phyloP scores from a whole-genome alignment of 179 eudicot species.

The Pouteria campechiana region DNA sequence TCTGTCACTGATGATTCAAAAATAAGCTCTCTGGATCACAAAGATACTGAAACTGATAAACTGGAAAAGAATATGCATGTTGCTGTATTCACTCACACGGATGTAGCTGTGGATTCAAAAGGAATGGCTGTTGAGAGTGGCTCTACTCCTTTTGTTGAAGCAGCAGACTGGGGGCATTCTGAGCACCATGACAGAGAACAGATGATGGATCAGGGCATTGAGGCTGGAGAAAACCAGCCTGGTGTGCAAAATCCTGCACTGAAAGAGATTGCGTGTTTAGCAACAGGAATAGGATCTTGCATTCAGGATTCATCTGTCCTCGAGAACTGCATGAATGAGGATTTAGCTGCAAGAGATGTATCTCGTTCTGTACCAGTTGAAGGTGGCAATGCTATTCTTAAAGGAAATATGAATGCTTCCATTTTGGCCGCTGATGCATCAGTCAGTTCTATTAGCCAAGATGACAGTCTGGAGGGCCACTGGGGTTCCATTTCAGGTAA shows the following conservation, averaged over 20 bases:
- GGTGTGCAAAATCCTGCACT: neutral
- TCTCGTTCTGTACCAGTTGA: constrained; percentile 11
- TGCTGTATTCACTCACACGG: constrained; percentile 1
- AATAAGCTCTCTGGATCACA: constrained; percentile 1
- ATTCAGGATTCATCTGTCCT: constrained; percentile 11
- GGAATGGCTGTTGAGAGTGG: neutral
- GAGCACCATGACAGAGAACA: neutral
- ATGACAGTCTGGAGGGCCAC: constrained; percentile 53
- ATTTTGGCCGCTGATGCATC: constrained; percentile 19
- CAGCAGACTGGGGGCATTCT: neutral
- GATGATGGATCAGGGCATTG: neutral
- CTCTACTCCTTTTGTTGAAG: neutral
- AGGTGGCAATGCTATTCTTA: constrained; percentile 14
- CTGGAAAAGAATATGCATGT: neutral
- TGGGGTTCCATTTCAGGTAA: constrained; percentile 68
- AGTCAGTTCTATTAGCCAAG: constrained; percentile 33
- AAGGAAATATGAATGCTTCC: constrained; percentile 17
- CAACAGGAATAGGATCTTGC: constrained; percentile 9
- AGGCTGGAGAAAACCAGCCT: neutral
- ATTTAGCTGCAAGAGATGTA: neutral
- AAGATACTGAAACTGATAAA: constrained; percentile 2
- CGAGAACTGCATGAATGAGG: constrained; percentile 5
- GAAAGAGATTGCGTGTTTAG: constrained; percentile 5
- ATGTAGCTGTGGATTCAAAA: constrained; percentile 4
- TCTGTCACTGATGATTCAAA: too few species aligned